A percentile compares a stretch with the other conserved stretches of the same genome.
These are phyloP conservation scores for Theileria orientalis DNA, from an alignment of 169 alveolate species.

Conservation along the genomic window DNA sequence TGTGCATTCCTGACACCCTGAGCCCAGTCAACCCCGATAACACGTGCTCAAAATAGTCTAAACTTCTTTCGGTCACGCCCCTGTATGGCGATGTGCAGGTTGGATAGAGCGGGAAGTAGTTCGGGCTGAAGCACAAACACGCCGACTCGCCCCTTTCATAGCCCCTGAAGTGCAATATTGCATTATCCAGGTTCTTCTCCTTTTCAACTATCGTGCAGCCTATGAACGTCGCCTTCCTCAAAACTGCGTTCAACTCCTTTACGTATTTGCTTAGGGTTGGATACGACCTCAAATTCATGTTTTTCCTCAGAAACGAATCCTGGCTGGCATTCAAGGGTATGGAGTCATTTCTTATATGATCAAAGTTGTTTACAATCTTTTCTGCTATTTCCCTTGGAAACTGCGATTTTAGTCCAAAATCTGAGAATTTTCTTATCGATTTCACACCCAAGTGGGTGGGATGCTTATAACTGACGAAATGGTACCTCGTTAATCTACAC, in stretches of 20 bases:
- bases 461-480: neutral
- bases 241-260: conserved; percentile 38
- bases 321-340: neutral
- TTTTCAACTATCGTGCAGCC: conserved; percentile 36
- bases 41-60: conserved; percentile 34
- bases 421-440: neutral
- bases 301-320: neutral
- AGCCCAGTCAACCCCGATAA: conserved; percentile 58
- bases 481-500: neutral
- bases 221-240: conserved; percentile 41
- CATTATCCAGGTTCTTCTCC: conserved; percentile 21
- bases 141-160: conserved; percentile 52
- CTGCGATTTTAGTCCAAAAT: neutral
- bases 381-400: neutral
- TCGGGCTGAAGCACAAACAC: conserved; percentile 26
- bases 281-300: neutral
- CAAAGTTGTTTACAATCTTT: neutral
- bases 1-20: conserved; percentile 28
- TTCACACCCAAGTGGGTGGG: too few species aligned
- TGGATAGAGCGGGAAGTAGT: conserved; percentile 47
- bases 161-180: conserved; percentile 59
- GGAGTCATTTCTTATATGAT: neutral
- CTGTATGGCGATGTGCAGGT: conserved; percentile 41
- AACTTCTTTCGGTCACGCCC: conserved; percentile 20
- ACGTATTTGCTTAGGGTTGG: conserved; percentile 9